These are phyloP conservation scores for Exophiala sp. DNA, from an alignment of 2,329 filamentous ascomycete genomes.

Conservation along the genomic window DNA sequence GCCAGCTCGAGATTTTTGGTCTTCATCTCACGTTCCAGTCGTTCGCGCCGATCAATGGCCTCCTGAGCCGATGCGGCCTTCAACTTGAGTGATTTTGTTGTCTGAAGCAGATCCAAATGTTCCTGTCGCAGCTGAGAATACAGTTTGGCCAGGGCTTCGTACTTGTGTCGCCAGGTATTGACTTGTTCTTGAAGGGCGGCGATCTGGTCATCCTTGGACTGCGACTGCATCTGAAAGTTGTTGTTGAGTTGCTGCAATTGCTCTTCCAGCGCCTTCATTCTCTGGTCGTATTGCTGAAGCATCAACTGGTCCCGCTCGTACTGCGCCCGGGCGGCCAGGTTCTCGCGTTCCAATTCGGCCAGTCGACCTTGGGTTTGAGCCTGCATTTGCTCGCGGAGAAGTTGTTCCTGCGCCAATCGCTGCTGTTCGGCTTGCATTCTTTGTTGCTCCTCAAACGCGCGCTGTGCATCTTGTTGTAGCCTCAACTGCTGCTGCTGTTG, in stretches of 20 bases:
- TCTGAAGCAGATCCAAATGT: constrained; percentile 88
- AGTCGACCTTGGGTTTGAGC: constrained; percentile 94
- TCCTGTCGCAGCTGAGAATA: constrained; percentile 95
- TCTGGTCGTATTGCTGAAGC: constrained; percentile 91
- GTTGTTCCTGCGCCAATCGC: constrained; percentile 79
- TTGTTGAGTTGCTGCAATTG: constrained; percentile 76
- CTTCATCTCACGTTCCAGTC: constrained; percentile 94
- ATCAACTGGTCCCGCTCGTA: constrained; percentile 97
- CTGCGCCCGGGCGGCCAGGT: constrained; percentile 86
- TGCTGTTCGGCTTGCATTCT: constrained; percentile 81
- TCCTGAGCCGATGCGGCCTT: constrained; percentile 97
- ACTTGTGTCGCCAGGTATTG: constrained; percentile 95
- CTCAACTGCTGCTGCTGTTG: constrained; percentile 76
- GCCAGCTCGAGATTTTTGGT: constrained; percentile 98
- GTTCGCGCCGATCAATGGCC: constrained; percentile 89
- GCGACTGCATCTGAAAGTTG: constrained; percentile 77
- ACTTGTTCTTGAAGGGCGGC: constrained; percentile 89
- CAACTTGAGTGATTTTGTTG: constrained; percentile 91
- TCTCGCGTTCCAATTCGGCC: constrained; percentile 90
- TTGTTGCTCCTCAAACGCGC: constrained; percentile 96
- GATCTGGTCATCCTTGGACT: constrained; percentile 92
- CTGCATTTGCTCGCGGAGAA: constrained; percentile 80
- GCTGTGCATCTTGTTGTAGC: constrained; percentile 75
- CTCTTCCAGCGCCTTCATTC: constrained; percentile 85
- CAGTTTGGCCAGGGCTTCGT: constrained; percentile 90